Evolutionary conservation across 1,284 basidiomycete genomes (phyloP), one percentile per base, ranked within the genome.

Genomic region (Grifola frondosa): DNA sequence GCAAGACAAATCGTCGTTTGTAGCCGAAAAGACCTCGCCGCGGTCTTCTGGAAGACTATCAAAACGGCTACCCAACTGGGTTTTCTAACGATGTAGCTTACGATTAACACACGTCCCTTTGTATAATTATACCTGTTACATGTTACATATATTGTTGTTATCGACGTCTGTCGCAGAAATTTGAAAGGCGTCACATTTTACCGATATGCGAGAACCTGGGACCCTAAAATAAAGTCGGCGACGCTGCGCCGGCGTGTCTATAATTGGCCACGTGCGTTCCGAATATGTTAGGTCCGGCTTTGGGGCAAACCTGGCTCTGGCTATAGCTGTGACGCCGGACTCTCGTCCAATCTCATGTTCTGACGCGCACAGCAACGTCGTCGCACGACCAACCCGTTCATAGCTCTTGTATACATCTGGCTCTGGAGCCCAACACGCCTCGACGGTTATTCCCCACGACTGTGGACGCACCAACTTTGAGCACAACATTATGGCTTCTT

Each of bases 1-100:
- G 15, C 34, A 44, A 16, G 30, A 32, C 3, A 28, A 21, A n/a
- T 44, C 42, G 13, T 37, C 35, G 25, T 24, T 23, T n/a, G 22
- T 20, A 2, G 19, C 17, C 16, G 45, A 46, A 15, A 31, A 41
- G 6, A 40, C 42, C 19, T 49, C 56, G 6, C 44, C 43, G 16
- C 45, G 49, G 43, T 52, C 54, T 48, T 56, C 56, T 40, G 52
- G 49, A 50, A 49, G 54, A 38, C 52, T 56, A 24, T 49, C 56
- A 8, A 58, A 58, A 34, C 48, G n/a, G n/a, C n/a, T n/a, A n/a
- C n/a, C n/a, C n/a, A n/a, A n/a, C n/a, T n/a, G n/a, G n/a, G n/a
- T n/a, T n/a, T n/a, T n/a, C n/a, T n/a, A n/a, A n/a, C n/a, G n/a
- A n/a, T n/a, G n/a, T n/a, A n/a, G n/a, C n/a, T n/a, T n/a, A n/a